These are phyloP conservation scores for Volvariella surrecta DNA, from an alignment of 1,284 basidiomycete genomes.

Conservation along the genomic window DNA sequence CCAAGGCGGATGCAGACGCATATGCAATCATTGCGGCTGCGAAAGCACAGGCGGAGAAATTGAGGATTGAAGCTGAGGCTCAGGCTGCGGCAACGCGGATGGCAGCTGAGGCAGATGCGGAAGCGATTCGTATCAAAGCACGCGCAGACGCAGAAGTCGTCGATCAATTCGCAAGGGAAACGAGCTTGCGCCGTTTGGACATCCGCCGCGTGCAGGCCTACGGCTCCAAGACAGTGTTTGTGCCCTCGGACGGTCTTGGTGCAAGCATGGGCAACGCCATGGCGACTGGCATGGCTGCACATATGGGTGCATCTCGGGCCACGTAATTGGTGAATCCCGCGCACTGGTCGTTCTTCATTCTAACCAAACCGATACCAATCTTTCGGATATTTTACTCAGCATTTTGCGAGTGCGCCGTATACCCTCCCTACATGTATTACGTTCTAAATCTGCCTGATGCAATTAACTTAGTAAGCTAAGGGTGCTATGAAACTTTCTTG, in stretches of 20 bases:
- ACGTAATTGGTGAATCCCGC: too few species aligned
- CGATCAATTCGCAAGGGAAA: conserved; percentile 66
- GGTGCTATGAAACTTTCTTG: background rate
- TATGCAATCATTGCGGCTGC: conserved; percentile 66
- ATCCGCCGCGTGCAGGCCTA: conserved; percentile 55
- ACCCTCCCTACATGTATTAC: too few species aligned
- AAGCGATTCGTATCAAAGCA: conserved; percentile 57
- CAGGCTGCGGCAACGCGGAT: conserved; percentile 65
- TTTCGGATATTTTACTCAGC: too few species aligned
- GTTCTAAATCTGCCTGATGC: too few species aligned
- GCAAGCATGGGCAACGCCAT: conserved; percentile 50
- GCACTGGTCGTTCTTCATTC: too few species aligned
- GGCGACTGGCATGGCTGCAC: conserved; percentile 57
- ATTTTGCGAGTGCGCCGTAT: too few species aligned
- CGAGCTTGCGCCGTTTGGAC: conserved; percentile 61
- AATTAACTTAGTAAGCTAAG: conserved; percentile 1
- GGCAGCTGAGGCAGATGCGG: conserved; percentile 65
- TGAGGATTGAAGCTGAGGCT: conserved; percentile 65
- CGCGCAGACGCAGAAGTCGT: conserved; percentile 49
- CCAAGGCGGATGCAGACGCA: conserved; percentile 66
- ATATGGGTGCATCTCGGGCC: conserved; percentile 51
- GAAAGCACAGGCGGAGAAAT: conserved; percentile 61
- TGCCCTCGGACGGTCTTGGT: conserved; percentile 50
- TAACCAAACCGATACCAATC: too few species aligned
- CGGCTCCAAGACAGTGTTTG: conserved; percentile 64